Base-by-base conservation (phyloP, 495 filamentous ascomycete species). In the Podospora fimiseda region DNA sequence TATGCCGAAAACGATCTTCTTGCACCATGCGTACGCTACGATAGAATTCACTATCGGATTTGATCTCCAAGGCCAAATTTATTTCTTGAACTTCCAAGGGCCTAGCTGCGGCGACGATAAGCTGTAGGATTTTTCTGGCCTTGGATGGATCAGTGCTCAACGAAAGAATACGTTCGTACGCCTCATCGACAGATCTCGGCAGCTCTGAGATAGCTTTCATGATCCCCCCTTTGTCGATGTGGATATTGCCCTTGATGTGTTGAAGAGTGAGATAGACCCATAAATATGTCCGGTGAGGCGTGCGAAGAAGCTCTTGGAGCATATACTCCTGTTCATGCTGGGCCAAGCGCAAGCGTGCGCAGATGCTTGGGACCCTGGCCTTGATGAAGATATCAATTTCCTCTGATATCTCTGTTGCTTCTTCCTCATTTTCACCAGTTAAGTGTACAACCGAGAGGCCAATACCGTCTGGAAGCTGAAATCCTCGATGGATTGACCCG, bases 401-500 rank as follows among this genome's bases (percentile, higher is more conserved):
- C 3, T 30, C 20, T 19, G 51, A 51, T 42, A 58, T 54, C 21
- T 22, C n/a, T 14, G 46, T 37, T 7, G 48, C 14, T 15, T 53
- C 56, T 4, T 18, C 51, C 23, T 47, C 15, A 36, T 11, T 48
- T n/a, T 53, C 43, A 19, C 57, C 74, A 14, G 51, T 59, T 22
- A 80, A 55, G 22, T 69, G 71, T 30, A 78, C 67, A 2, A 57
- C 55, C 1, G 71, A 69, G 1, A 62, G 42, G 4, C 59, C 55
- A 0, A 43, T 39, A 0, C 58, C 54, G 13, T 66, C 18, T 0
- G 63, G 56, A 15, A 11, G 2, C 1, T 52, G 59, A 38, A 80
- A 75, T 1, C 52, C 46, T 0, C 49, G 42, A 27, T 63, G 56
- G 23, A 81, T 77, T 14, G 67, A 23, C 1, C 37, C 20, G 48